Evolutionary conservation across 129 eudicot genomes (phyloP).

Genomic region (Artemisia tridentata): DNA sequence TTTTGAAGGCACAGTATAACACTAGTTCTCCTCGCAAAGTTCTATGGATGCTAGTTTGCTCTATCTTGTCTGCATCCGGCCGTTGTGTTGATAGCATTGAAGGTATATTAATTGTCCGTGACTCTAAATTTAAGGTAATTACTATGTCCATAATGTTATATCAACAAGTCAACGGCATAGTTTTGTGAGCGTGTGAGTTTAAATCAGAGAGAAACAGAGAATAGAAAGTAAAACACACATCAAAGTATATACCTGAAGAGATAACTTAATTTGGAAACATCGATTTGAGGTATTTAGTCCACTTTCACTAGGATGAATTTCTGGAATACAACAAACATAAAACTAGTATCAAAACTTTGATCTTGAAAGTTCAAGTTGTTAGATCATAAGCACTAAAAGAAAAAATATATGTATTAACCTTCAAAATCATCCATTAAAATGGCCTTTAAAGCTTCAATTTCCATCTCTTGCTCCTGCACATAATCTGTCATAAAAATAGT

Average conservation of each 20-base stretch:
- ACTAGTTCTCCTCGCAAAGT: too few species aligned
- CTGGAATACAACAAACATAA: conserved; percentile 36
- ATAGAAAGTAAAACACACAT: background rate
- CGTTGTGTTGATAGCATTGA: too few species aligned
- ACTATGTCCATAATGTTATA: background rate
- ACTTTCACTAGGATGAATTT: conserved; percentile 84
- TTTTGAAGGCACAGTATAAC: too few species aligned
- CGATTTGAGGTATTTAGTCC: conserved; percentile 77
- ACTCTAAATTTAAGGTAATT: too few species aligned
- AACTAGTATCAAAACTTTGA: background rate
- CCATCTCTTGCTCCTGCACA: conserved; percentile 96
- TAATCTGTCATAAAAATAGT: conserved; percentile 43
- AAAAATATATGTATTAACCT: conserved; percentile 18
- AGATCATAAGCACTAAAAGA: too few species aligned
- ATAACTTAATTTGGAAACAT: conserved; percentile 66
- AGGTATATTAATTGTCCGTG: too few species aligned
- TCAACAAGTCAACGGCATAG: background rate
- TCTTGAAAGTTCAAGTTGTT: background rate
- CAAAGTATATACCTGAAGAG: conserved; percentile 48
- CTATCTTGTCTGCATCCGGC: too few species aligned
- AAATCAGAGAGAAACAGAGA: background rate
- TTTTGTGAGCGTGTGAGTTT: background rate
- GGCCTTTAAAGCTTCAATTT: conserved; percentile 84
- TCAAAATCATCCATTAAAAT: conserved; percentile 83
- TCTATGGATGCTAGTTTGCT: background rate